Evolutionary conservation across 257 asterid genomes (phyloP).

Genomic region (Jasminum sambac): DNA sequence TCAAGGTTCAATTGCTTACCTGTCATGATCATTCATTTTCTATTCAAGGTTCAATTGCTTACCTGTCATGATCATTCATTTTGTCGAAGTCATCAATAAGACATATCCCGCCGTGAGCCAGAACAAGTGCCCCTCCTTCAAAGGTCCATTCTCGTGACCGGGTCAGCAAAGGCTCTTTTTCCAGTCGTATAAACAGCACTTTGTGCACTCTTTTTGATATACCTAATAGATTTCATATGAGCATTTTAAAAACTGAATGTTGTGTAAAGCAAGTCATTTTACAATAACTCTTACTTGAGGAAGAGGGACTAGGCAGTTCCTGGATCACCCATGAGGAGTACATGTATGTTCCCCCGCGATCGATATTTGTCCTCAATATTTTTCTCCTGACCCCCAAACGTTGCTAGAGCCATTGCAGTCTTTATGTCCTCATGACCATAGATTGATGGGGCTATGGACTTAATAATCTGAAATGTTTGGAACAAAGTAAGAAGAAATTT

Average conservation of each 20-base stretch:
- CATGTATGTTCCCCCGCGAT: constrained; percentile 94
- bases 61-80: constrained; percentile 99
- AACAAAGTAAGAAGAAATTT: constrained; percentile 1
- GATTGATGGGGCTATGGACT: constrained; percentile 97
- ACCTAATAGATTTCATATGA: constrained; percentile 41
- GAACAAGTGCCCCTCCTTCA: constrained; percentile 99
- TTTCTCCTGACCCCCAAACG: constrained; percentile 99
- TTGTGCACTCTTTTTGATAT: constrained; percentile 91
- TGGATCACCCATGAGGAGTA: constrained; percentile 96
- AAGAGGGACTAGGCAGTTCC: constrained; percentile 99
- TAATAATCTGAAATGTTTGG: constrained; percentile 51
- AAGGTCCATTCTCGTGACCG: constrained; percentile 98
- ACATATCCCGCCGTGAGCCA: constrained; percentile 99
- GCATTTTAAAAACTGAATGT: constrained; percentile 15
- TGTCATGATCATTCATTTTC: too few relatives aligned
- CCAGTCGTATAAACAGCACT: constrained; percentile 99
- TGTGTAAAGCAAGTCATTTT: constrained; percentile 19
- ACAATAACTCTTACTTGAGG: constrained; percentile 66
- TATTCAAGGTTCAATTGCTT: constrained; percentile 17
- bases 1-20: too few relatives aligned
- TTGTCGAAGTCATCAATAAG: constrained; percentile 97
- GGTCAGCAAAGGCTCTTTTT: constrained; percentile 99
- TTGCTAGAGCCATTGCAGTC: constrained; percentile 94
- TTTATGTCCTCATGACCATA: constrained; percentile 97
- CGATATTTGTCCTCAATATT: too few relatives aligned